These are phyloP conservation scores for Inga laurina DNA, from an alignment of 306 rosid genomes.

Conservation along the genomic window DNA sequence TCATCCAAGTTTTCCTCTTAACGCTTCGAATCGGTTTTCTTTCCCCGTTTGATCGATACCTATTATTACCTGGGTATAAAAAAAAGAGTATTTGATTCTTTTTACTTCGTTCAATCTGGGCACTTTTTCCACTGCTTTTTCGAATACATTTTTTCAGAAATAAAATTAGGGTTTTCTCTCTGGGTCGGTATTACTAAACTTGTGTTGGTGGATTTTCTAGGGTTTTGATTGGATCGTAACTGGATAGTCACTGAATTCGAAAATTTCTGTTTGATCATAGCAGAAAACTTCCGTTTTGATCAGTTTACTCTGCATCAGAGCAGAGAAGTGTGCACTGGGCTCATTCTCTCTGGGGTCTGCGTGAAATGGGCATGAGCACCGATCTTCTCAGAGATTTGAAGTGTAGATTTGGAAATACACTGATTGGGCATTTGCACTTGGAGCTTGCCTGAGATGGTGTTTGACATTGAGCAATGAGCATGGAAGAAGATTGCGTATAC, in stretches of 20 bases:
- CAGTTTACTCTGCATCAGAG: conserved; percentile 17
- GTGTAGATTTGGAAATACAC: conserved; percentile 39
- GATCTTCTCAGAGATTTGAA: conserved; percentile 21
- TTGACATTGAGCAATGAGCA: conserved; percentile 45
- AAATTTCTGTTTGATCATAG: conserved; percentile 33
- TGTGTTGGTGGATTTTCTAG: conserved; percentile 33
- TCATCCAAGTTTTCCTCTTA: conserved; percentile 16
- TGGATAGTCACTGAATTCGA: conserved; percentile 36
- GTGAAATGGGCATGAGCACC: conserved; percentile 41
- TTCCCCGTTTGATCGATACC: conserved; percentile 45
- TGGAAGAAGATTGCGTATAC: conserved; percentile 77
- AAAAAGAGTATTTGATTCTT: conserved; percentile 34
- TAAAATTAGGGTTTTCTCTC: conserved; percentile 42
- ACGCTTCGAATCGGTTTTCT: conserved; percentile 40
- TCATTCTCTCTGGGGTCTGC: conserved; percentile 27
- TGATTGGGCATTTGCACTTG: conserved; percentile 50
- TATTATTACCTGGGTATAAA: conserved; percentile 29
- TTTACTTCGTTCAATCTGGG: conserved; percentile 31
- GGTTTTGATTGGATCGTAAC: conserved; percentile 43
- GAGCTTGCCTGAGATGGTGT: conserved; percentile 53
- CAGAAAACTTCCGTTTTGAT: conserved; percentile 29
- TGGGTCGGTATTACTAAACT: conserved; percentile 22
- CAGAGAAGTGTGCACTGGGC: conserved; percentile 27
- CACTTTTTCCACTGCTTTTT: conserved; percentile 1
- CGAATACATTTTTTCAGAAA: not conserved